phyloP scores from a whole-genome alignment of 2,329 filamentous ascomycete genomes.

The Teratosphaeria destructans region DNA sequence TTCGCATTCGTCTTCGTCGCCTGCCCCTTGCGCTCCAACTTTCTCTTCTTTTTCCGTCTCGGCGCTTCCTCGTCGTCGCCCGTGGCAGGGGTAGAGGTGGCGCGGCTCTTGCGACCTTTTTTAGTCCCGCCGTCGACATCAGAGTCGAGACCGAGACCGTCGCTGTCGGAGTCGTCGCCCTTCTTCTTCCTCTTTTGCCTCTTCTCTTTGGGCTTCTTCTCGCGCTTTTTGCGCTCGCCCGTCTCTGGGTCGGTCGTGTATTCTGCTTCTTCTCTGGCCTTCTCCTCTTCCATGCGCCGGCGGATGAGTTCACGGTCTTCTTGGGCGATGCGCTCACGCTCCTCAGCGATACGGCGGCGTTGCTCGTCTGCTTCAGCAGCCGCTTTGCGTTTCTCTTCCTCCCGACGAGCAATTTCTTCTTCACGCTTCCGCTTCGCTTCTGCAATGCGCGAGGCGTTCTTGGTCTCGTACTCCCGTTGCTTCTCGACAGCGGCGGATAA shows the following conservation, averaged over 20 bases:
- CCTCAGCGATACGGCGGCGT: slow-evolving; percentile 72
- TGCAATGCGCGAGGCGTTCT: slow-evolving; percentile 78
- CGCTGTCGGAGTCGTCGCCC: slow-evolving; percentile 36
- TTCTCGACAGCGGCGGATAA: slow-evolving; percentile 73
- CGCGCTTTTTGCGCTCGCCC: slow-evolving; percentile 69
- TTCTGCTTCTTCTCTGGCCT: slow-evolving; percentile 55
- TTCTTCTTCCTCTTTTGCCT: slow-evolving; percentile 50
- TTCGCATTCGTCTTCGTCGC: slow-evolving; percentile 41
- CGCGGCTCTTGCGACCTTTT: slow-evolving; percentile 19
- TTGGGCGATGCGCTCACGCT: slow-evolving; percentile 70
- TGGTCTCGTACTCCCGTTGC: slow-evolving; percentile 85
- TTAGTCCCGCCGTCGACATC: slow-evolving; percentile 36
- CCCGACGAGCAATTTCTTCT: slow-evolving; percentile 64
- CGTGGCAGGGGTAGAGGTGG: slow-evolving; percentile 17
- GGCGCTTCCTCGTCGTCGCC: slow-evolving; percentile 42
- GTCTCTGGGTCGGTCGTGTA: slow-evolving; percentile 73
- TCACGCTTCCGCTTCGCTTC: slow-evolving; percentile 72
- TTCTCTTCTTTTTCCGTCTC: slow-evolving; percentile 48
- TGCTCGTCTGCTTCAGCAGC: slow-evolving; percentile 62
- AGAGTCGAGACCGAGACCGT: slow-evolving; percentile 29
- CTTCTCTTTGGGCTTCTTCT: slow-evolving; percentile 48
- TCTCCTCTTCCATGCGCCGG: slow-evolving; percentile 60
- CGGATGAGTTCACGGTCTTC: slow-evolving; percentile 62
- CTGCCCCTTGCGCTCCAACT: slow-evolving; percentile 44
- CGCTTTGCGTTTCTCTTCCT: slow-evolving; percentile 61